Conservation (phyloP, 495 filamentous ascomycete genomes). For the Aspergillus cristatus region DNA sequence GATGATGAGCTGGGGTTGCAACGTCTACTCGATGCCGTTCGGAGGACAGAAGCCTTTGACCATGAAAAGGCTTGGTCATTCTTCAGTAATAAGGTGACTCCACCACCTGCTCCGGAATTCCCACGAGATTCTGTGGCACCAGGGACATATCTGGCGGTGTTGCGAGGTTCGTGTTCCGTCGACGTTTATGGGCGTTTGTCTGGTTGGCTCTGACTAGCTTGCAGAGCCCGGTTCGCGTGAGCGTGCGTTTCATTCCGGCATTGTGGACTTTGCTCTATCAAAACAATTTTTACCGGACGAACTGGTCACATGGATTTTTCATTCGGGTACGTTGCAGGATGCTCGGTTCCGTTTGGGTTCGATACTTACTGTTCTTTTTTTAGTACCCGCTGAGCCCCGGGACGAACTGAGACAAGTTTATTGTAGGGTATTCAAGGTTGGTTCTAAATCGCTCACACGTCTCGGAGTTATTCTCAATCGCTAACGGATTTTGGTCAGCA, state of each 20-base stretch:
- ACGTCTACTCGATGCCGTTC: conserved; percentile 60
- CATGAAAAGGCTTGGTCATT: conserved; percentile 58
- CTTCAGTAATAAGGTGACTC: conserved; percentile 34
- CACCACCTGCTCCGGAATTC: conserved; percentile 29
- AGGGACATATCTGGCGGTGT: conserved; percentile 15
- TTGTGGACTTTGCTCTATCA: conserved; percentile 49
- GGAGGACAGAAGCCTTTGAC: conserved; percentile 62
- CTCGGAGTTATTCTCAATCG: too few relatives aligned
- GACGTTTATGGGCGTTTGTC: not conserved
- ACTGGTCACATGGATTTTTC: conserved; percentile 63
- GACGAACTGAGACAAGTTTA: conserved; percentile 59
- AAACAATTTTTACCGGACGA: conserved; percentile 56
- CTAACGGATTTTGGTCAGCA: conserved; percentile 9
- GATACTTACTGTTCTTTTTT: conserved; percentile 8
- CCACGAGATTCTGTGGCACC: conserved; percentile 19
- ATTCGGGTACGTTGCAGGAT: conserved; percentile 38
- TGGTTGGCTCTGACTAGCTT: conserved; percentile 3
- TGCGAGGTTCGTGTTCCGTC: conserved; percentile 25
- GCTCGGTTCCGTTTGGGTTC: not conserved
- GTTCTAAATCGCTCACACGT: conserved; percentile 3
- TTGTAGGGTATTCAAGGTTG: conserved; percentile 41
- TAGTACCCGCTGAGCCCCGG: conserved; percentile 49
- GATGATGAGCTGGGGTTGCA: conserved; percentile 45
- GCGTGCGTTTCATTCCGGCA: conserved; percentile 60
- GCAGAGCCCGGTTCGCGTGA: conserved; percentile 42